Percentiles rank a stretch among this genome's conserved stretches.
These are phyloP conservation scores for Pseudonitzschia pungens DNA, from an alignment of 108 stramenopile genomes.

Conservation along the genomic window DNA sequence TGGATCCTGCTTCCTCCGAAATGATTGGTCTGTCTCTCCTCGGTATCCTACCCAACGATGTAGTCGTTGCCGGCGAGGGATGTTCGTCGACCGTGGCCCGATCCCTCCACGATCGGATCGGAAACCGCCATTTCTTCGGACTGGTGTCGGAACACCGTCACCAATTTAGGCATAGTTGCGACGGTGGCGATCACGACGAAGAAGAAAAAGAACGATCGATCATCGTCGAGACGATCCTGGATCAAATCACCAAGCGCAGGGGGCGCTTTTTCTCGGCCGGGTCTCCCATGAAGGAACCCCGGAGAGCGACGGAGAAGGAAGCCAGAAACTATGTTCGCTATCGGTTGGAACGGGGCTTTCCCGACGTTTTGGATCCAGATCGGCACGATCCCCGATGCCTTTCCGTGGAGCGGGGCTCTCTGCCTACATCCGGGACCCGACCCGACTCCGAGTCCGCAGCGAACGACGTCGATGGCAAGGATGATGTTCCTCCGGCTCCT, in stretches of 20 bases:
- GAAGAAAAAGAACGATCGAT: neutral
- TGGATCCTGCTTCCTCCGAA: too few relatives aligned
- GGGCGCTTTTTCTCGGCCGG: neutral
- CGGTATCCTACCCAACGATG: neutral
- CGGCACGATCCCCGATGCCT: neutral
- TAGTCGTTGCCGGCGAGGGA: constrained; percentile 1
- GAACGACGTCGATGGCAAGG: neutral
- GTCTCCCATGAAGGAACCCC: neutral
- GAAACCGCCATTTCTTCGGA: constrained; percentile 8
- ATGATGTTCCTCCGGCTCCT: too few relatives aligned
- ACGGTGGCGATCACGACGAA: too few relatives aligned
- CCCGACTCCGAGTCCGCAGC: too few relatives aligned
- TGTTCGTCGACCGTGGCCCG: neutral
- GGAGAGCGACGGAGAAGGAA: neutral
- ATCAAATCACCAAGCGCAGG: neutral
- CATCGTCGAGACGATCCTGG: neutral
- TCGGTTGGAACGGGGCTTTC: constrained; percentile 9
- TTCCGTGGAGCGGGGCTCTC: neutral
- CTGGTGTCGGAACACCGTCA: constrained; percentile 5
- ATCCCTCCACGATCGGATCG: neutral
- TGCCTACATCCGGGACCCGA: too few relatives aligned
- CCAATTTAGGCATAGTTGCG: too few relatives aligned
- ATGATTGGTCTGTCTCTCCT: neutral
- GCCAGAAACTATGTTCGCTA: neutral
- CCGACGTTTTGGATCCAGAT: constrained; percentile 1